A percentile compares a stretch with the other conserved stretches of the same genome.
phyloP scores from a whole-genome alignment of 768 basidiomycete species.

The Boletus vinaceobasis region DNA sequence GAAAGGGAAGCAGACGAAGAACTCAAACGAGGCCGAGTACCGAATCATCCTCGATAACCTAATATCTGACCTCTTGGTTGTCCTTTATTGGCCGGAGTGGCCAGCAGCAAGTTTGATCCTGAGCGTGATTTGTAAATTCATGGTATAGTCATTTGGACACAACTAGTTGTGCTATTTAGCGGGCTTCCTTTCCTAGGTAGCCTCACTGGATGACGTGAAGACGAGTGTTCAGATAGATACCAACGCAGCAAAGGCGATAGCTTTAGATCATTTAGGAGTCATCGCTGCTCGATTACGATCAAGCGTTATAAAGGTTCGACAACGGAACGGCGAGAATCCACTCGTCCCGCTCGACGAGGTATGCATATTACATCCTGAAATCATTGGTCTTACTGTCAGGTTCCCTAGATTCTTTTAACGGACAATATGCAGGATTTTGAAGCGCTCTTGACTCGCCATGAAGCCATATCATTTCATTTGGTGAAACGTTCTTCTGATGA shows the following conservation, averaged over 20 bases:
- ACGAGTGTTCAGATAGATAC: slow-evolving; percentile 60
- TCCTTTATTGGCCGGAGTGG: slow-evolving; percentile 97
- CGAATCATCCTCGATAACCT: slow-evolving; percentile 89
- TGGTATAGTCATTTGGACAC: slow-evolving; percentile 50
- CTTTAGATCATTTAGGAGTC: slow-evolving; percentile 91
- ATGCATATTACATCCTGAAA: background rate
- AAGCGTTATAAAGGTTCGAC: slow-evolving; percentile 42
- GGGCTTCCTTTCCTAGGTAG: slow-evolving; percentile 47
- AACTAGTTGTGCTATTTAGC: background rate
- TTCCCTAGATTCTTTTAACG: slow-evolving; percentile 49
- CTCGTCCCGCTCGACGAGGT: slow-evolving; percentile 75
- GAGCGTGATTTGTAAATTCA: slow-evolving; percentile 75
- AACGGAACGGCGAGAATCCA: slow-evolving; percentile 33
- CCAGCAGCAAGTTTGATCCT: slow-evolving; percentile 85
- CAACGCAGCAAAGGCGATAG: slow-evolving; percentile 84
- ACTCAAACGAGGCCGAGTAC: slow-evolving; percentile 92
- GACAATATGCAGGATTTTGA: slow-evolving; percentile 52
- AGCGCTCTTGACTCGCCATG: slow-evolving; percentile 57
- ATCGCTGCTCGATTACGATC: slow-evolving; percentile 80
- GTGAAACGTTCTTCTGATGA: slow-evolving; percentile 71
- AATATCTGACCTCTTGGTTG: slow-evolving; percentile 80
- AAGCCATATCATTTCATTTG: slow-evolving; percentile 64
- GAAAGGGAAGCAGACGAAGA: slow-evolving; percentile 84
- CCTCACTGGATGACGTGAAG: slow-evolving; percentile 81
- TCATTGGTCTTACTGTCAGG: background rate